Evolutionary conservation across 108 stramenopile species (phyloP).

Genomic region (Pelagomonas calceolata): DNA sequence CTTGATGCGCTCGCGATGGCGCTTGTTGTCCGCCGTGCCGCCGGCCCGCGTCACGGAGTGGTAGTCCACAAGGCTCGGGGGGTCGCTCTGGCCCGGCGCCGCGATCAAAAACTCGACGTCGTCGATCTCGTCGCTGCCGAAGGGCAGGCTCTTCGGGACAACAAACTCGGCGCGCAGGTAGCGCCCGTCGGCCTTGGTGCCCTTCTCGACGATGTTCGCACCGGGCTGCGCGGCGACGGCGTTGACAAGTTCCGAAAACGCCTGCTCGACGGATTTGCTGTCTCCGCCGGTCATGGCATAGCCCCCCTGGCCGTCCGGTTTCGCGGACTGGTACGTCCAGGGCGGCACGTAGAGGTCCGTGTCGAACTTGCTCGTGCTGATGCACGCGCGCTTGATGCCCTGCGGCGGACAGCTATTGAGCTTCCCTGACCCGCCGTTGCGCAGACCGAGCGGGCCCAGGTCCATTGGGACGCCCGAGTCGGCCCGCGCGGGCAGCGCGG

Average conservation of each 20-base stretch:
- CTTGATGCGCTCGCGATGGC: slow-evolving; percentile 1
- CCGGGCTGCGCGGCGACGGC: neutral
- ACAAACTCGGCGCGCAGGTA: neutral
- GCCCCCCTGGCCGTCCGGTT: too few relatives aligned
- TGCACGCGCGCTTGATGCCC: neutral
- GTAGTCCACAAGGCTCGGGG: neutral
- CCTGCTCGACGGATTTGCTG: neutral
- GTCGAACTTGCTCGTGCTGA: neutral
- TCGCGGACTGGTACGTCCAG: neutral
- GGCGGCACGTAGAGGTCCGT: neutral
- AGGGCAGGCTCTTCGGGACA: neutral
- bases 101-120: neutral
- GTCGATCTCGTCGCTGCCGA: neutral
- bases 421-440: neutral
- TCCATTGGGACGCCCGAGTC: neutral
- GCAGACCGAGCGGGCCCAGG: neutral
- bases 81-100: neutral
- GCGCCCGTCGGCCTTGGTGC: neutral
- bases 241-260: neutral
- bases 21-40: neutral
- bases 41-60: neutral
- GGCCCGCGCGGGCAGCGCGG: neutral
- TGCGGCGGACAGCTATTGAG: neutral
- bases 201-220: neutral
- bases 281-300: neutral